A percentile compares a stretch with the other conserved stretches of the same genome.
Evolutionary conservation across 805 yeast species (phyloP).

Genomic region (Ogataea allantospora): DNA sequence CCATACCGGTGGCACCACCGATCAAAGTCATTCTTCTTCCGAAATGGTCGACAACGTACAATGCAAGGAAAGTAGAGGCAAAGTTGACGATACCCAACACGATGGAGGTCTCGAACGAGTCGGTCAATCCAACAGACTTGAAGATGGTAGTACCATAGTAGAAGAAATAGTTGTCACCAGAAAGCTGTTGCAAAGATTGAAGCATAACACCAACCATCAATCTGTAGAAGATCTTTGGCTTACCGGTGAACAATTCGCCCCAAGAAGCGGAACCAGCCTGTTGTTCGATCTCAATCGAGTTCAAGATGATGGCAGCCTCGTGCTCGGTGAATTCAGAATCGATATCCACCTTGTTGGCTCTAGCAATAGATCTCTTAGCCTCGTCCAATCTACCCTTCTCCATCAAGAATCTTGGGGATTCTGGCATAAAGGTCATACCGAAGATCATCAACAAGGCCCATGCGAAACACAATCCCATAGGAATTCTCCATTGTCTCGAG

Average conservation of each 20-base stretch:
- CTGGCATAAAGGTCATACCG: slow-evolving; percentile 63
- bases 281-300: slow-evolving; percentile 60
- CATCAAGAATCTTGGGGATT: slow-evolving; percentile 64
- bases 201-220: slow-evolving; percentile 55
- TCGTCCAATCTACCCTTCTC: slow-evolving; percentile 48
- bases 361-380: slow-evolving; percentile 55
- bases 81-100: slow-evolving; percentile 57
- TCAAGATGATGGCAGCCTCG: slow-evolving; percentile 54
- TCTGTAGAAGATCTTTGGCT: slow-evolving; percentile 59
- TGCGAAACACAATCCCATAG: slow-evolving; percentile 49
- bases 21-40: slow-evolving; percentile 55
- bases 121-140: slow-evolving; percentile 54
- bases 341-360: slow-evolving; percentile 51
- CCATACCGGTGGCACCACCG: slow-evolving; percentile 53
- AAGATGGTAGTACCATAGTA: slow-evolving; percentile 66
- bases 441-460: slow-evolving; percentile 50
- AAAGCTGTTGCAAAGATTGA: slow-evolving; percentile 61
- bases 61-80: slow-evolving; percentile 51
- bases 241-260: slow-evolving; percentile 60
- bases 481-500: slow-evolving; percentile 67
- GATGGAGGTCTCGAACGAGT: slow-evolving; percentile 60
- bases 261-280: slow-evolving; percentile 65
- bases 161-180: slow-evolving; percentile 66
- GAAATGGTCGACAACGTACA: slow-evolving; percentile 49
- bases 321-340: slow-evolving; percentile 55